A percentile compares a stretch with the other conserved stretches of the same genome.
phyloP scores from a whole-genome alignment of 2,329 filamentous ascomycete species.

The Alternaria alternata region DNA sequence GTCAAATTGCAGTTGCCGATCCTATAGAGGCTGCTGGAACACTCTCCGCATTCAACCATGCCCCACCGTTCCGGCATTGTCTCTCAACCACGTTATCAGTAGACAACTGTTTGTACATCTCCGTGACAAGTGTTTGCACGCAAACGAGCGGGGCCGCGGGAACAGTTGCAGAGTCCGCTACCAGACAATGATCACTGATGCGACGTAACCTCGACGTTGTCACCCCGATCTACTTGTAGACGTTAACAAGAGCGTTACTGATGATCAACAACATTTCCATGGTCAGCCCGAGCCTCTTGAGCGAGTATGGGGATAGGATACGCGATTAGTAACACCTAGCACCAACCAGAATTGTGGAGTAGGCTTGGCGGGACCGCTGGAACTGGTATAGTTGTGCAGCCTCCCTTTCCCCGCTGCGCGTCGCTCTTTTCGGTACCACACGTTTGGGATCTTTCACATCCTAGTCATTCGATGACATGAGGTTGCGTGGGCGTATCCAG shows the following conservation, averaged over 20 bases:
- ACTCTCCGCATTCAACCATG: slow-evolving; percentile 2
- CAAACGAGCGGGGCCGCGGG: not conserved
- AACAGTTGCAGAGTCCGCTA: not conserved
- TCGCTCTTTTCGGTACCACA: slow-evolving; percentile 9
- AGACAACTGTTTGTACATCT: not conserved
- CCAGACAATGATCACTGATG: not conserved
- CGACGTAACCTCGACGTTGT: not conserved
- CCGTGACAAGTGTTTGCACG: not conserved
- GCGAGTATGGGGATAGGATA: not conserved
- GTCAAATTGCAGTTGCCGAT: slow-evolving; percentile 3
- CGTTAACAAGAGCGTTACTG: not conserved
- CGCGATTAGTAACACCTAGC: not conserved
- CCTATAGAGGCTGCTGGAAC: slow-evolving; percentile 1
- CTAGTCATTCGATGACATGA: not conserved
- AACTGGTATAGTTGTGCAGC: slow-evolving; percentile 4
- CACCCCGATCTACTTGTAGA: not conserved
- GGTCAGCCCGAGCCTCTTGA: not conserved
- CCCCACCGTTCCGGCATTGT: not conserved
- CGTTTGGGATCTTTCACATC: not conserved
- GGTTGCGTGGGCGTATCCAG: not conserved
- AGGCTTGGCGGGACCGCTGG: not conserved
- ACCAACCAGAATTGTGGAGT: slow-evolving; percentile 2
- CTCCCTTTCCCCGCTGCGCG: slow-evolving; percentile 12
- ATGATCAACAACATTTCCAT: not conserved
- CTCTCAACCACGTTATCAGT: not conserved